These are phyloP conservation scores for Amanita phalloides DNA, from an alignment of 768 basidiomycete species.

Conservation along the genomic window DNA sequence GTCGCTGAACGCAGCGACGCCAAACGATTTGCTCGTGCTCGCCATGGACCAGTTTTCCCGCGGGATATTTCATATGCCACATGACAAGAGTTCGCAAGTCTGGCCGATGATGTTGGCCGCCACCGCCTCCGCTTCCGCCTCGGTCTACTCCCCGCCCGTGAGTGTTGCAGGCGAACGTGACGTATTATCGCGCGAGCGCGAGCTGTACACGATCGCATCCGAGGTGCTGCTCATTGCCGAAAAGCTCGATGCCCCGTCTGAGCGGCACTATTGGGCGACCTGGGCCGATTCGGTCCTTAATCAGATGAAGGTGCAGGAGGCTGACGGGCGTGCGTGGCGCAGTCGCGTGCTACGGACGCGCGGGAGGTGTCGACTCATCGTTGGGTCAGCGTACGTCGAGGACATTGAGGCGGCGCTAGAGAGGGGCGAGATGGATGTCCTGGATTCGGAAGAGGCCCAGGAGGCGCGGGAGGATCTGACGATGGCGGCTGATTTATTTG, in stretches of 20 bases:
- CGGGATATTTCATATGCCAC: conserved; percentile 67
- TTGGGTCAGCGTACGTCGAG: conserved; percentile 45
- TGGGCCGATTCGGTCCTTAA: conserved; percentile 53
- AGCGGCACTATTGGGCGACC: conserved; percentile 44
- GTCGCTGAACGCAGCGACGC: conserved; percentile 26
- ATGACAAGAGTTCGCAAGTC: conserved; percentile 14
- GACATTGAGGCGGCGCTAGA: conserved; percentile 45
- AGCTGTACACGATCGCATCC: conserved; percentile 52
- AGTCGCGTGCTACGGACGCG: conserved; percentile 33
- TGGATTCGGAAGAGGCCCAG: conserved; percentile 37
- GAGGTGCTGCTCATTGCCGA: conserved; percentile 53
- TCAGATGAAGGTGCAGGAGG: conserved; percentile 60
- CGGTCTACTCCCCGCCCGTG: neutral
- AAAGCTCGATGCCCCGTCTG: conserved; percentile 31
- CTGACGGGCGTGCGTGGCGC: conserved; percentile 40
- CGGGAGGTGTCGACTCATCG: conserved; percentile 44
- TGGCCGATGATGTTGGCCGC: neutral
- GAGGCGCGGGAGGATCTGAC: conserved; percentile 43
- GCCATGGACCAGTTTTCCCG: conserved; percentile 63
- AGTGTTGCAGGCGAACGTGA: neutral
- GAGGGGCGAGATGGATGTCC: conserved; percentile 24
- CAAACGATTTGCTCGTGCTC: conserved; percentile 43
- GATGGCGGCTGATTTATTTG: conserved; percentile 33
- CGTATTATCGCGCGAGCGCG: conserved; percentile 41
- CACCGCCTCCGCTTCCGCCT: no score